Conservation (phyloP, 139 green algal species). For the Spirogloea muscicola region DNA sequence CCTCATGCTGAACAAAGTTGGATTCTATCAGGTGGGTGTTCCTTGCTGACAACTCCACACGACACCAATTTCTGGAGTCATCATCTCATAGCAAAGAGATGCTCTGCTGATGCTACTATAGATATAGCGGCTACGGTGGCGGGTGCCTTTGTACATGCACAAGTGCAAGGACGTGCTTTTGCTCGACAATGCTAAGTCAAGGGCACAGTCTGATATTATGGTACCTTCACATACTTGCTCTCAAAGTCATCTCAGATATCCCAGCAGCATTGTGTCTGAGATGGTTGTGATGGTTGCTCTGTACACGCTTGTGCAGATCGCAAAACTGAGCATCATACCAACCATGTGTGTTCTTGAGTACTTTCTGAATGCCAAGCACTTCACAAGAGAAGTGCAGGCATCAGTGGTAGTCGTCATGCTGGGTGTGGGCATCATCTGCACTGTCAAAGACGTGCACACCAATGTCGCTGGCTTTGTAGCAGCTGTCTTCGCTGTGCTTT, state of each 20-base stretch:
- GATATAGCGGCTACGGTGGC: background rate
- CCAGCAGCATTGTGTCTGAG: too few relatives aligned
- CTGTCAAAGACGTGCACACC: constrained; percentile 29
- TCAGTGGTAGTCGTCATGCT: constrained; percentile 60
- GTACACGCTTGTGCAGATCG: constrained; percentile 58
- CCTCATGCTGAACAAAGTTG: constrained; percentile 65
- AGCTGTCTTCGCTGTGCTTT: constrained; percentile 71
- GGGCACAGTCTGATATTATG: background rate
- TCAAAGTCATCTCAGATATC: too few relatives aligned
- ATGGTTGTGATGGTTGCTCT: too few relatives aligned
- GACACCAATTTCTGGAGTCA: too few relatives aligned
- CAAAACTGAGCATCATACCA: constrained; percentile 93
- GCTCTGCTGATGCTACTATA: background rate
- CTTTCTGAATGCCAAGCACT: constrained; percentile 58
- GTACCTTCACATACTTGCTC: too few relatives aligned
- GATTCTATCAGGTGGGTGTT: constrained; percentile 35
- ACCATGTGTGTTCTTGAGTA: constrained; percentile 81
- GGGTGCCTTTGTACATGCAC: background rate
- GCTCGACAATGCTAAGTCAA: background rate
- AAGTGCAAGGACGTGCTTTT: background rate
- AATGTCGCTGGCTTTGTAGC: constrained; percentile 60
- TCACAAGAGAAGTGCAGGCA: constrained; percentile 64
- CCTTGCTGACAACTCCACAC: background rate
- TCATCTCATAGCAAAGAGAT: background rate
- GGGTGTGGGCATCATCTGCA: constrained; percentile 31